Base-by-base conservation (phyloP, 2,329 filamentous ascomycete species). In the Cercospora sp. region DNA sequence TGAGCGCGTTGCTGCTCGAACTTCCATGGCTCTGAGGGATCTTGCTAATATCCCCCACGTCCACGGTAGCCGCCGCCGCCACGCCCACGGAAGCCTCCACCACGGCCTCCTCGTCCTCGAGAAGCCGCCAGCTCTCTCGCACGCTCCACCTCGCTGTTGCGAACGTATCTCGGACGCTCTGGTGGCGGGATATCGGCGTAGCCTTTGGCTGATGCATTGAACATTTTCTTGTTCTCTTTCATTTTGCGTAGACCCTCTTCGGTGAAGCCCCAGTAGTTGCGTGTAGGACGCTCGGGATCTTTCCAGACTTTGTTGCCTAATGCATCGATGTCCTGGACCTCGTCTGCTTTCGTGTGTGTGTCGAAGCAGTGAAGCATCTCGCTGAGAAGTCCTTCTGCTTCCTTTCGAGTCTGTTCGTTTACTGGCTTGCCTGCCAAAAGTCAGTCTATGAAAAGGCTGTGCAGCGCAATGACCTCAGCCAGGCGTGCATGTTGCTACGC, bases 291-390 rank as follows among this genome's bases (percentile, higher is more conserved):
- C 51, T 72, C 72, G 1, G 73, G 72, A 45, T 77, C 73, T 61
- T 74, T 75, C 73, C 73, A 77, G 61, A 77, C 67, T 51, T 75
- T 72, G 66, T 76, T 77, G n/a, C 76, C 76, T 66, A 77, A 28
- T 8, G 73, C 66, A 64, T 78, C 76, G 28, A 78, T 71, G 60
- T 78, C 76, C 33, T 73, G 65, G 9, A 78, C 73, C 16, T 74
- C 73, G 5, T 73, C 74, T 16, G 73, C 68, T 23, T 73, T 60
- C 2, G 75, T 77, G 60, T 69, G 71, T n/a, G 73, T 71, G 45
- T 75, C 73, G 61, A 75, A 76, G 45, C 66, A 69, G 23, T 68
- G 71, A 5, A 76, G 66, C 42, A 75, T 68, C 40, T 76, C 74
- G 5, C 60, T 67, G 55, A 76, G 68, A 1, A 77, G 66, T 55